Base-by-base conservation (phyloP, 2,329 filamentous ascomycete genomes). In the Colletotrichum melonis region DNA sequence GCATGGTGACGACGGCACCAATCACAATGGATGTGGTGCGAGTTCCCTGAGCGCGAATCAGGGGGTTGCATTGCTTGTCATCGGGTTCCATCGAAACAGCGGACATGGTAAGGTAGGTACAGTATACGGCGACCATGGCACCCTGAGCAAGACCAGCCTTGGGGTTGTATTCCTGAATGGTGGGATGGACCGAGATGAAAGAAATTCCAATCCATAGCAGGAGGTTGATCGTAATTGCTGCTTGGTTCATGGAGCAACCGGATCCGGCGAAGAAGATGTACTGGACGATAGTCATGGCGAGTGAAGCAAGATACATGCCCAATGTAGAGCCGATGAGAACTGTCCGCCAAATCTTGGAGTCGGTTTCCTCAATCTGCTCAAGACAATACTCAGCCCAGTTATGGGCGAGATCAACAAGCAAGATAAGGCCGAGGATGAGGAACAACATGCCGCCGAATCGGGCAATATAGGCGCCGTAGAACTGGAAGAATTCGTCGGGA, bases 1-100 rank as follows among this genome's bases (percentile, higher is more conserved):
- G 88, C 90, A 99, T 97, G 12, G 97, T 99, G 67, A 98, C 94
- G 76, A 99, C 92, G 35, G 97, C 97, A 73, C 97, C 97, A 75
- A 99, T 90, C 62, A 99, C 91, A 73, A 98, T 92, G 32, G 95
- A 97, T 1, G 95, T 97, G 8, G 94, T 97, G 74, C 97, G 91
- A 11, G 96, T 97, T 73, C 94, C 95, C 75, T 94, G 93, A 8
- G 95, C 95, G 66, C 90, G 92, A 74, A 98, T 88, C 38, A 99
- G 88, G 9, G 97, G 97, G 83, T 99, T 99, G 90, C 97, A 99
- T 76, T 94, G 90, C 78, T 94, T 93, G 86, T 98, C 86, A 82
- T 98, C 96, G 0, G 97, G 97, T 79, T 99, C 96, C 97, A 99
- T 98, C 68, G 95, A 97, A 1, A 99, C 97, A 30, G 97, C 97